Evolutionary conservation across 148 eudicot species (phyloP), one percentile per base, ranked within the genome.

Genomic region (Vaccinium macrocarpon): DNA sequence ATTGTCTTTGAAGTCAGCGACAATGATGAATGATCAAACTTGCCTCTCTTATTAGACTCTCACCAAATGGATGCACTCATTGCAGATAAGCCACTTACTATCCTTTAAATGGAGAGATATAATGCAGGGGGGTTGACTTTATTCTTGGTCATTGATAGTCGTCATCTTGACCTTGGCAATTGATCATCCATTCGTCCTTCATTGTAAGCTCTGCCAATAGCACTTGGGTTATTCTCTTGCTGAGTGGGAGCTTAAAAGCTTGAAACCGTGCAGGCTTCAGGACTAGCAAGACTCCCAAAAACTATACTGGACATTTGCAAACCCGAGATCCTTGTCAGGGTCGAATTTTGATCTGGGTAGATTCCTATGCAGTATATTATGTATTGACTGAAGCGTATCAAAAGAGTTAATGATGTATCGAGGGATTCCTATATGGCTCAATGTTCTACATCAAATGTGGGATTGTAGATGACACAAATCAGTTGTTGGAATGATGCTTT

Each of bases 1-100:
- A 78, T 91, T 84, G 92, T 92, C 51, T 94, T 91, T 84, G 97
- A 94, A 51, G 85, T 90, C 18, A 84, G 88, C 53, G 90, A 90
- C 25, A 62, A 82, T 53, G 85, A 87, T 89, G 91, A 85, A 78
- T 88, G 84, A 90, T 66, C 73, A 77, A 50, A 50, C n/a, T 71
- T 79, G 61, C 48, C 29, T 76, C 23, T 32, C 49, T 55, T n/a
- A 23, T 79, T 79, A 16, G 48, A 79, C 21, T 42, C 55, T 27
- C 48, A 14, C 27, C 21, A 81, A 25, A 48, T 62, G 42, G 38
- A 62, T 19, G 16, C n/a, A 11, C 73, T 10, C 76, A 48, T 50
- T 82, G 25, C 59, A 29, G 59, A 23, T 16, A 50, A 50, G 56
- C 25, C 48, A 16, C 38, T 29, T 48, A 68, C 12, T 25, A 62